phyloP scores from a whole-genome alignment of 2,329 filamentous ascomycete species.

The Purpureocillium lavendulum region DNA sequence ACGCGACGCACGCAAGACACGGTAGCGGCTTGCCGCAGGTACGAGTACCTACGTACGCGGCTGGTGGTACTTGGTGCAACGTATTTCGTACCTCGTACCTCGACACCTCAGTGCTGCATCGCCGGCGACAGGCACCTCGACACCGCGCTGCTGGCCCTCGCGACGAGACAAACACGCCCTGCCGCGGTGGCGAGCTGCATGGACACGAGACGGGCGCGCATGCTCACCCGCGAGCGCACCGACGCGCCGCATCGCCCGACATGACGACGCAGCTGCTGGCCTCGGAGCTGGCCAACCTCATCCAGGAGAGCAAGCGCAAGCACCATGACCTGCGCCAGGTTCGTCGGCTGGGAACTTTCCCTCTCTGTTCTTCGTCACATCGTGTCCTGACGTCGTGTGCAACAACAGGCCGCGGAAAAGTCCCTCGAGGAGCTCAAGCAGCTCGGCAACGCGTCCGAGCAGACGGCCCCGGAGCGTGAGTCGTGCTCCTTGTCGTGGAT shows the following conservation, averaged over 20 bases:
- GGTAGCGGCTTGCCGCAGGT: no score
- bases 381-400: no score
- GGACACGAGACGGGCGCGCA: slow-evolving; percentile 12
- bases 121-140: no score
- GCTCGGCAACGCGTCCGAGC: slow-evolving; percentile 23
- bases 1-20: no score
- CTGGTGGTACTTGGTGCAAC: no score
- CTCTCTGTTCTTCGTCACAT: no score
- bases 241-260: slow-evolving; percentile 24
- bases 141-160: no score
- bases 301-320: slow-evolving; percentile 94
- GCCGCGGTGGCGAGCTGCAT: slow-evolving; percentile 13
- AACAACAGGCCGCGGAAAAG: slow-evolving; percentile 85
- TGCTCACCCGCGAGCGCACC: slow-evolving; percentile 16
- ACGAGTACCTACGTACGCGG: no score
- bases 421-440: slow-evolving; percentile 80
- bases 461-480: slow-evolving; percentile 28
- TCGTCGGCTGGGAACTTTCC: no score
- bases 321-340: slow-evolving; percentile 66
- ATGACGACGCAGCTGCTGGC: slow-evolving; percentile 91
- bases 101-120: no score
- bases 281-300: slow-evolving; percentile 80
- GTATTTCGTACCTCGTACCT: no score
- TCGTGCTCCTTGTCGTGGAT: no score
- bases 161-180: not conserved